These are phyloP conservation scores for Fragilariopsis cylindrus DNA, from an alignment of 108 stramenopile species.

Conservation along the genomic window DNA sequence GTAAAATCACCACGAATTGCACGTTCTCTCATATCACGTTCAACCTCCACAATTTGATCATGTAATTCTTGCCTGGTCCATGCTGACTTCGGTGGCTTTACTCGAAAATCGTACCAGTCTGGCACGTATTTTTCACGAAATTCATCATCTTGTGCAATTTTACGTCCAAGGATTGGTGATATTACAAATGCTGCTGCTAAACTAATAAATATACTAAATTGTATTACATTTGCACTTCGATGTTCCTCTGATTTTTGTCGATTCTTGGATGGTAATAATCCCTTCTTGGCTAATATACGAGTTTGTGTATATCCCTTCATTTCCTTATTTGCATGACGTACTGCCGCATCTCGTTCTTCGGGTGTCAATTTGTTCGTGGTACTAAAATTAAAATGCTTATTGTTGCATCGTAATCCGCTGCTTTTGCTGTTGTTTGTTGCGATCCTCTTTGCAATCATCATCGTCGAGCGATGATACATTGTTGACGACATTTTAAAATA, in stretches of 20 bases:
- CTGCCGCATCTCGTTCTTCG: constrained; percentile 40
- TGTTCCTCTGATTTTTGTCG: constrained; percentile 35
- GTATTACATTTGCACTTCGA: constrained; percentile 47
- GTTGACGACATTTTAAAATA: no score
- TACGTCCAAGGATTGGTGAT: constrained; percentile 73
- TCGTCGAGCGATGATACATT: no score
- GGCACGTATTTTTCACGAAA: constrained; percentile 77
- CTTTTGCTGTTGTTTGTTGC: no score
- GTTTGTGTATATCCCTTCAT: constrained; percentile 73
- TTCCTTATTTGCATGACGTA: constrained; percentile 61
- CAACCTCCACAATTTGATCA: constrained; percentile 61
- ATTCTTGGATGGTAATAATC: constrained; percentile 44
- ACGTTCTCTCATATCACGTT: constrained; percentile 55
- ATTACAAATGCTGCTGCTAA: constrained; percentile 59
- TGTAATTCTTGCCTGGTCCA: constrained; percentile 81
- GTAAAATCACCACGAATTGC: constrained; percentile 82
- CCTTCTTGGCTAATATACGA: constrained; percentile 49
- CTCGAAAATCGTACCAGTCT: constrained; percentile 77
- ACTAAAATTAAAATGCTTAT: no score
- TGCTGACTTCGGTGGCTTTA: constrained; percentile 65
- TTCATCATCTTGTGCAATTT: constrained; percentile 80
- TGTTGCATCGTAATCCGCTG: no score
- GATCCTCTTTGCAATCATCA: no score
- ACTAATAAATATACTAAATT: constrained; percentile 52
- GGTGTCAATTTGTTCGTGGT: constrained; percentile 13